Evolutionary conservation across 2,329 filamentous ascomycete genomes (phyloP).

Genomic region (Fusarium succisae): DNA sequence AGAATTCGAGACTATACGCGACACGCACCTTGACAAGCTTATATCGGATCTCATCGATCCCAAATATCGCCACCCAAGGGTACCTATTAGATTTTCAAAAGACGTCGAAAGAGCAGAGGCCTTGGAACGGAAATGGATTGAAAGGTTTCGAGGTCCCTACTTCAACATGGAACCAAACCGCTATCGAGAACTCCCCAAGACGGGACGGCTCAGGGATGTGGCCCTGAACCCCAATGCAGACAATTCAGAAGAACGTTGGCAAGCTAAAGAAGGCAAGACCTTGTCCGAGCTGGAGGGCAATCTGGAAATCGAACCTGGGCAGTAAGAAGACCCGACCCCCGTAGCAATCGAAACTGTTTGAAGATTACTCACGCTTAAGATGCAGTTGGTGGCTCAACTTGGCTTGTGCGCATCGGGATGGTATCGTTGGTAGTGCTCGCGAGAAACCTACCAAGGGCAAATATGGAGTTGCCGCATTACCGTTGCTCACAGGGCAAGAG

Average conservation of each 20-base stretch:
- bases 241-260: constrained; percentile 50
- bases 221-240: constrained; percentile 48
- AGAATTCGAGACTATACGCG: constrained; percentile 51
- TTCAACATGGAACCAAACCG: constrained; percentile 57
- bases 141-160: constrained; percentile 56
- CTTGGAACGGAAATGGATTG: constrained; percentile 55
- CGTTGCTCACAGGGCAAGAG: constrained; percentile 62
- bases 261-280: constrained; percentile 45
- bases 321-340: constrained; percentile 53
- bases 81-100: constrained; percentile 45
- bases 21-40: constrained; percentile 55
- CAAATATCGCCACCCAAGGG: constrained; percentile 40
- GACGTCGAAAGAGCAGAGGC: constrained; percentile 50
- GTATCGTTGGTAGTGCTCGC: constrained; percentile 57
- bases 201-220: constrained; percentile 54
- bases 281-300: constrained; percentile 54
- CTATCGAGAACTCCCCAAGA: constrained; percentile 47
- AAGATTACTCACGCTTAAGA: constrained; percentile 27
- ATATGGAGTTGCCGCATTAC: constrained; percentile 59
- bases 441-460: constrained; percentile 58
- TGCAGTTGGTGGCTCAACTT: constrained; percentile 68
- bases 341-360: background rate
- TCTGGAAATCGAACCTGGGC: constrained; percentile 56
- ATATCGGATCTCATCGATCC: constrained; percentile 52
- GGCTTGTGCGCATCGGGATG: constrained; percentile 64